Base-by-base conservation (phyloP, 441 rosid genomes). In the Sinapis alba region DNA sequence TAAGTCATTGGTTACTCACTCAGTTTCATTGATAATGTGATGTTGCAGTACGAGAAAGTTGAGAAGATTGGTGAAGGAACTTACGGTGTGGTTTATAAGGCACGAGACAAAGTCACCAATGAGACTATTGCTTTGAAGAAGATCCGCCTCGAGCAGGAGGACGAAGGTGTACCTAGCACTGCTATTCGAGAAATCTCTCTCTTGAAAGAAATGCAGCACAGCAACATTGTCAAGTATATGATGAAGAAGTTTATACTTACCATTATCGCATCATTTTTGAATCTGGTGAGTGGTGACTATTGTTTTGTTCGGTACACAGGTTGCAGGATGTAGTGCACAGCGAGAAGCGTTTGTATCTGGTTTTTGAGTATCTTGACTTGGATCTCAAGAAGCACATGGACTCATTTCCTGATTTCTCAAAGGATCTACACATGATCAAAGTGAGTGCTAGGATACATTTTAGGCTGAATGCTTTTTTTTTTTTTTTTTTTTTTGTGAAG, bases 341-440 rank as follows among this genome's bases (percentile, higher is more conserved):
- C 30, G 98, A 96, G 89, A 96, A 83, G 75, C 94, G 96, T 65
- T 74, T 95, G 69, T 95, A 95, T 84, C 84, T 95, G 77, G 97
- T 95, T 70, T 95, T 95, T 76, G 99, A 95, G 90, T 95, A 91
- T 80, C 87, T 95, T 61, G 99, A 95, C 82, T 83, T 95, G 88
- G 99, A 95, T 84, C 84, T 95, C 89, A 95, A 95, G 86, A 93
- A 91, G 85, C 95, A 93, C 80, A 95, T 95, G 98, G 99, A 95
- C 73, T 88, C 95, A 36, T 83, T 84, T 74, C 99, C 97, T 61
- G 97, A 95, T 61, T 95, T 95, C 74, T 80, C 96, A 12, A 88
- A 90, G 85, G 92, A 93, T 81, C 89, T 89, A 24, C 92, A 88
- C 69, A 72, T 84, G 70, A 81, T 91, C 69, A 95, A 95, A 85